Evolutionary conservation across 352 stramenopile species (phyloP), one percentile per base, ranked within the genome.

Genomic region (Thraustochytrium sp.): DNA sequence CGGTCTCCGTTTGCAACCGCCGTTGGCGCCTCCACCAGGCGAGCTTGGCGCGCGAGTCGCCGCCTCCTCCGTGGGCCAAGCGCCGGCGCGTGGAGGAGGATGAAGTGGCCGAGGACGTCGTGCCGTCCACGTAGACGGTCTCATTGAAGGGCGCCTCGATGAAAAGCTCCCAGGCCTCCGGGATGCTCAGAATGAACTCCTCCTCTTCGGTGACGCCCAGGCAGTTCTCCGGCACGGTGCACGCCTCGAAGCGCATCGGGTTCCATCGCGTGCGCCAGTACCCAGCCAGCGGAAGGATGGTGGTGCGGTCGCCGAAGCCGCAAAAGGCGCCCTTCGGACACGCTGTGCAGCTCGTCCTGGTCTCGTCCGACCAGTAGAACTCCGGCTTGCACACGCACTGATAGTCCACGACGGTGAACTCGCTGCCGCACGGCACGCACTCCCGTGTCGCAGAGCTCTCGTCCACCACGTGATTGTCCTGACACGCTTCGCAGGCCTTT

Each of bases 381-480:
- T 80, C 68, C 4, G 68, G 68, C 42, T 51, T 46, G 51, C 68
- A 80, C 18, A 80, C 68, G 68, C 68, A 80, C 53, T 80, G 40
- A 31, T 63, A 72, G 49, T 80, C 53, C 3, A 80, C 68, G 1
- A 80, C 68, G 42, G 68, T 80, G 26, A 65, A 80, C 8, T 80
- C 46, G 42, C 34, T 80, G 63, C 68, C 68, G 26, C 68, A 80
- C 18, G 68, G 53, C 34, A 80, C 68, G 8, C 68, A 80, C 29
- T 26, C 76, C 11, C 68, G 18, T 18, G 68, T n/a, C 23, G 68
- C 44, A 11, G 68, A 65, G 5, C 9, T 37, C 16, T 72, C 46
- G 53, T 80, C 68, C 26, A 80, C 68, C 18, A 80, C 34, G 44
- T 80, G 53, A 26, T 44, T 80, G 26, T 72, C 46, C 23, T 80